Evolutionary conservation across 345 rosid genomes (phyloP).

Genomic region (Syzygium aqueum): DNA sequence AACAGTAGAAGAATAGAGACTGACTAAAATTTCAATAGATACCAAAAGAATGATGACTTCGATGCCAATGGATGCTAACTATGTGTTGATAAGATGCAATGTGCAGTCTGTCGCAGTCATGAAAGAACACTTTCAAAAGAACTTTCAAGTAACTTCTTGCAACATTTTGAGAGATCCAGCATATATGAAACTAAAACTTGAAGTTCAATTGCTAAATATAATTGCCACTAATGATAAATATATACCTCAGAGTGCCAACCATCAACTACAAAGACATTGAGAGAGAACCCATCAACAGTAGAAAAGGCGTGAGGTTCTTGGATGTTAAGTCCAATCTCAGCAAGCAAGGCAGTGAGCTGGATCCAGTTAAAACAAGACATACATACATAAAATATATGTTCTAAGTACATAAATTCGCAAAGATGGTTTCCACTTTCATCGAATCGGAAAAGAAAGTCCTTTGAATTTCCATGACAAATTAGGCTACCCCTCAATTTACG

Average conservation of each 20-base stretch:
- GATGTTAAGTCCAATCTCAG: slow-evolving; percentile 91
- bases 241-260: slow-evolving; percentile 90
- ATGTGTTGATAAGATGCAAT: not conserved
- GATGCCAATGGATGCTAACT: not conserved
- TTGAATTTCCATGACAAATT: not conserved
- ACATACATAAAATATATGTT: too few relatives aligned
- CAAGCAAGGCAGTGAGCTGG: slow-evolving; percentile 82
- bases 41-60: not conserved
- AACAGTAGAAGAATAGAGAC: not conserved
- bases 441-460: not conserved
- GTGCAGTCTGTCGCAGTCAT: not conserved
- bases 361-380: not conserved
- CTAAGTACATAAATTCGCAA: not conserved
- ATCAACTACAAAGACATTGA: slow-evolving; percentile 94
- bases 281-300: slow-evolving; percentile 86
- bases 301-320: slow-evolving; percentile 99
- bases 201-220: not conserved
- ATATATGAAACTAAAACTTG: not conserved
- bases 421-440: not conserved
- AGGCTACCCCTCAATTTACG: not conserved
- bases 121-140: not conserved
- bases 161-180: not conserved
- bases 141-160: not conserved
- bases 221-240: not conserved
- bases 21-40: not conserved